Base-by-base conservation (phyloP, 306 rosid genomes). In the Arachis hypogaea region DNA sequence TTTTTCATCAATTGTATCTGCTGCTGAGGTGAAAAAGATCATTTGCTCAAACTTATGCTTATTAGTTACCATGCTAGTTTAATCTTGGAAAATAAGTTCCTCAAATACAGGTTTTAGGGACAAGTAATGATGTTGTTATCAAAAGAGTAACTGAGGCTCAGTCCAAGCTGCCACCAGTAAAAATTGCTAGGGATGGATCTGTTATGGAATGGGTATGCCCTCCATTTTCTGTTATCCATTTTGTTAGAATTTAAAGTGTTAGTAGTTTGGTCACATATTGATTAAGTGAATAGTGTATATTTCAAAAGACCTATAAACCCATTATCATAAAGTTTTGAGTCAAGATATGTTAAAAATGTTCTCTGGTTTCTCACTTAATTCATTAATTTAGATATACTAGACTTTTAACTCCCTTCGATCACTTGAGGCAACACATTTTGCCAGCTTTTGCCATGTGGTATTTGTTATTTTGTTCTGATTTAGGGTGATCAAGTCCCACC, bases 171-270 rank as follows among this genome's bases (percentile, higher is more conserved):
- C 80, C 85, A 76, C 95, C 96, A 0, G 81, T 86, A 5, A 94
- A 82, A 82, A 80, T 89, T 78, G 86, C 96, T 75, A 78, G 85
- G 82, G 98, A 94, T 82, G 98, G 98, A 78, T 82, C 93, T 73
- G 76, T 94, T 66, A 86, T 91, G 96, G 97, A 94, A 90, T 94
- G 97, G 97, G 98, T 91, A 85, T 57, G 89, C 10, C 28, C 56
- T 77, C 16, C 52, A 30, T 59, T 42, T 59, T 45, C 63, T 5
- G 11, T 28, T 62, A 9, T 45, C 28, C 38, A 38, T 57, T 36
- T 62, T 8, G 38, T 16, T 38, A 38, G 52, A 43, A 61, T 45
- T 33, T 33, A 2, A 33, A 33, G 38, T 33, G 38, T 33, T 33
- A 33, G 38, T 33, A 33, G 38, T 33, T 33, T 33, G 38, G 38